These are phyloP conservation scores for Aspergillus sp. DNA, from an alignment of 2,329 filamentous ascomycete genomes.

Conservation along the genomic window DNA sequence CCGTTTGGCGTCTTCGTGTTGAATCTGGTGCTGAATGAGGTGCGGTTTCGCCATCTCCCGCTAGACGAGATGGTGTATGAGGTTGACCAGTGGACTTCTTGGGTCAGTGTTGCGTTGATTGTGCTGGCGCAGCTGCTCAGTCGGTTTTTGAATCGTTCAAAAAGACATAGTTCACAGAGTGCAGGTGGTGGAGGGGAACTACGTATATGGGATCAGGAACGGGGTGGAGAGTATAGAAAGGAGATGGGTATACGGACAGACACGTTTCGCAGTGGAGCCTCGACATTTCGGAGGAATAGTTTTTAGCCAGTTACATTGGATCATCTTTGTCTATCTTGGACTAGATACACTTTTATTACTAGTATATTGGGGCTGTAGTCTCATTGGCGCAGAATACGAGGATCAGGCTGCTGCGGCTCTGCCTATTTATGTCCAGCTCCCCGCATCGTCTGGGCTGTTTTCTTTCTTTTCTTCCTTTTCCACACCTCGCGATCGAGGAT, in stretches of 20 bases:
- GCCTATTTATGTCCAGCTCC: background rate
- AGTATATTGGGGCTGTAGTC: no score
- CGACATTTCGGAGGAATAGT: background rate
- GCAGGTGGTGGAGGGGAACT: background rate
- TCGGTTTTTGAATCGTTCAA: background rate
- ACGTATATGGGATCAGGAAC: background rate
- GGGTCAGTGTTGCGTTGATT: background rate
- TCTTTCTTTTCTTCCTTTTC: background rate
- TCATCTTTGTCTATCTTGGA: no score
- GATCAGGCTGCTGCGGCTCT: background rate
- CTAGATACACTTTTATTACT: no score
- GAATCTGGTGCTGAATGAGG: conserved; percentile 2
- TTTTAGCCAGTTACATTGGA: background rate
- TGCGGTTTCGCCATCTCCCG: background rate
- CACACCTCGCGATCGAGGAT: background rate
- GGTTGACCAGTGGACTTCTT: conserved; percentile 5
- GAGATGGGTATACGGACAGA: background rate
- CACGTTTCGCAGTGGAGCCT: background rate
- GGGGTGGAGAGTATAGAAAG: background rate
- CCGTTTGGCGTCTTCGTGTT: background rate
- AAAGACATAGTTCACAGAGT: background rate
- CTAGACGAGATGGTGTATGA: conserved; percentile 2
- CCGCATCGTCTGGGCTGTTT: background rate
- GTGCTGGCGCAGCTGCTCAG: background rate
- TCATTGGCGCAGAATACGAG: background rate